Base-by-base conservation (phyloP, 139 green algal genomes). In the Chlorella sp. region DNA sequence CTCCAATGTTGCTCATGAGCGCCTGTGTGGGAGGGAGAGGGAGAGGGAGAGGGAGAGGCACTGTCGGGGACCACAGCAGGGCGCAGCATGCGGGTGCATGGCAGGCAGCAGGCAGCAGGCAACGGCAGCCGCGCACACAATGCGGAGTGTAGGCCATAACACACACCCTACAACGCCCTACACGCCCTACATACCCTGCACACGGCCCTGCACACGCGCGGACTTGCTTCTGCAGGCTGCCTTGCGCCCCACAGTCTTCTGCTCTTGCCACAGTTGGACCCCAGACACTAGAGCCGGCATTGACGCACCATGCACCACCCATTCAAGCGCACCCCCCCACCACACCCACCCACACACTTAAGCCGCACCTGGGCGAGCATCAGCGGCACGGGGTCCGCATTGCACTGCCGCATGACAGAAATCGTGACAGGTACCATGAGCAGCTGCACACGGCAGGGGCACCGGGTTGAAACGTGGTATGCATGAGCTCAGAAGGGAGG, bases 341-440 rank as follows among this genome's bases (percentile, higher is more conserved):
- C 48, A 57, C 48, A 57, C 48, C 48, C 48, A 57, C 9, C 48
- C 48, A 5, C 9, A 5, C 48, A 57, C 48, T 5, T 9, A 57
- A 57, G 5, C 12, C 68, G 30, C 26, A 81, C 89, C 89, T 90
- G 78, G 22, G 91, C 68, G 69, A 96, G 90, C 22, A 96, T 86
- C 83, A 94, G 64, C 24, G 93, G 93, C 60, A 92, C 60, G 2
- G 93, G 93, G 87, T 96, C 91, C 2, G 88, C 81, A 26, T 92
- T 91, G 15, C 91, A 78, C 28, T 89, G 88, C 34, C 92, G 82
- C 82, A 92, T 92, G 77, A 96, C 76, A 0, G 66, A 87, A 68
- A 96, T 92, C 48, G 91, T 93, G 76, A 96, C 93, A 9, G 93
- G 93, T 12, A 68, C 93, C 48, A 95, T 86, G 21, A 95, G 91